These are phyloP conservation scores for Penicillium cosmopolitanum DNA, from an alignment of 495 filamentous ascomycete genomes.

Conservation along the genomic window DNA sequence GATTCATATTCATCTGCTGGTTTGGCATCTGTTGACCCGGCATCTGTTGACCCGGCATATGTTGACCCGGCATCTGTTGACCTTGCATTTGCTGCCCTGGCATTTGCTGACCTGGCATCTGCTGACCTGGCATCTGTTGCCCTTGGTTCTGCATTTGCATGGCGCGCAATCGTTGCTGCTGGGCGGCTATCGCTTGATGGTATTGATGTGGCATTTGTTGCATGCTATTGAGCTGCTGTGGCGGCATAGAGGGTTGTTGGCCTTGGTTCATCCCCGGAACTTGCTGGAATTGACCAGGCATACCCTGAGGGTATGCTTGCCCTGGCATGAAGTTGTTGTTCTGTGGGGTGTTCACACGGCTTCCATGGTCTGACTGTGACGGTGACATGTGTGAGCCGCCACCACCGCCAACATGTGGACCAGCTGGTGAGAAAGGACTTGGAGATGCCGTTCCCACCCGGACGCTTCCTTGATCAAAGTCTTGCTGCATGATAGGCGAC, in stretches of 20 bases:
- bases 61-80: conserved; percentile 28
- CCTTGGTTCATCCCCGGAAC: conserved; percentile 41
- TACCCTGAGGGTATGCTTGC: conserved; percentile 59
- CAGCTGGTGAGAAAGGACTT: conserved; percentile 83
- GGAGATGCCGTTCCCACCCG: conserved; percentile 90
- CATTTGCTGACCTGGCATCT: conserved; percentile 1
- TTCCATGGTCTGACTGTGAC: conserved; percentile 74
- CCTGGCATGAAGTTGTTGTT: conserved; percentile 64
- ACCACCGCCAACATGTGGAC: conserved; percentile 60
- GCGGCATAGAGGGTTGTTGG: conserved; percentile 42
- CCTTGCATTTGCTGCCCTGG: conserved; percentile 59
- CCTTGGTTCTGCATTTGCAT: conserved; percentile 60
- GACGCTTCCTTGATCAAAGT: conserved; percentile 66
- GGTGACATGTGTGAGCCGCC: conserved; percentile 73
- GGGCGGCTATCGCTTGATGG: conserved; percentile 52
- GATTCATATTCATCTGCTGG: conserved; percentile 67
- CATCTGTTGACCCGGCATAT: background rate
- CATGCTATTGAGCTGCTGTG: conserved; percentile 46
- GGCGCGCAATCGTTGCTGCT: conserved; percentile 55
- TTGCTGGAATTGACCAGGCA: conserved; percentile 60
- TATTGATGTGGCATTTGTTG: conserved; percentile 47
- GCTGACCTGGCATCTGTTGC: background rate
- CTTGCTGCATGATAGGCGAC: conserved; percentile 88
- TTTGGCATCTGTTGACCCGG: conserved; percentile 26
- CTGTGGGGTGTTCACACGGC: conserved; percentile 75